These are phyloP conservation scores for Podaxis sp. DNA, from an alignment of 768 basidiomycete genomes.

Conservation along the genomic window DNA sequence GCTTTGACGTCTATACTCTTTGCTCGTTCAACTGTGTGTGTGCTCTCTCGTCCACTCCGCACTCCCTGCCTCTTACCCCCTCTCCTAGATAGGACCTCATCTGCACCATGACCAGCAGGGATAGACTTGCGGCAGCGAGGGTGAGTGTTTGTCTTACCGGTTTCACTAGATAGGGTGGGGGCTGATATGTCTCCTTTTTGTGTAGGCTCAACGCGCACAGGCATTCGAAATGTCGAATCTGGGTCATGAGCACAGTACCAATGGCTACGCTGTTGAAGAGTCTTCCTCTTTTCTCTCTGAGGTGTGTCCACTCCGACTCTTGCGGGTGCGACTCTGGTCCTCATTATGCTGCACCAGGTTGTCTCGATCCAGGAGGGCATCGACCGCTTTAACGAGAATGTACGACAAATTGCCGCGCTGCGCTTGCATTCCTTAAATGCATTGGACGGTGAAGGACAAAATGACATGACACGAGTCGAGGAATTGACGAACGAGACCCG, in stretches of 20 bases:
- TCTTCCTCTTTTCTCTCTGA: constrained; percentile 38
- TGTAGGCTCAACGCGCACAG: constrained; percentile 35
- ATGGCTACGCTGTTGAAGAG: constrained; percentile 21
- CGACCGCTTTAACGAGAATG: constrained; percentile 35
- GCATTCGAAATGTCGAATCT: constrained; percentile 33
- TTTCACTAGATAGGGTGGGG: not conserved
- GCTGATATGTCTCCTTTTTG: constrained; percentile 6
- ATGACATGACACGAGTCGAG: constrained; percentile 45
- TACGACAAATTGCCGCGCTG: constrained; percentile 36
- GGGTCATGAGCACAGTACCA: constrained; percentile 14
- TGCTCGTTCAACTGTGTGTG: not conserved
- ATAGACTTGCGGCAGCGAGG: constrained; percentile 11
- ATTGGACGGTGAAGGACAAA: constrained; percentile 29
- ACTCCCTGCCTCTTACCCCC: not conserved
- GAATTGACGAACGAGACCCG: constrained; percentile 60
- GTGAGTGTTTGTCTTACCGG: not conserved
- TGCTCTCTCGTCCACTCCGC: not conserved
- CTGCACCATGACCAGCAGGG: constrained; percentile 8
- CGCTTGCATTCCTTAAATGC: constrained; percentile 38
- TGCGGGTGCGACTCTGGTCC: not conserved
- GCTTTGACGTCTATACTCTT: not conserved
- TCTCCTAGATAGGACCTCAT: not conserved
- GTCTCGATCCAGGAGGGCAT: constrained; percentile 42
- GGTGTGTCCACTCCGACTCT: constrained; percentile 22
- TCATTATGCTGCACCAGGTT: constrained; percentile 28